Base-by-base conservation (phyloP, 192 early-diverging fungal genomes). In the Umbelopsis sp. region DNA sequence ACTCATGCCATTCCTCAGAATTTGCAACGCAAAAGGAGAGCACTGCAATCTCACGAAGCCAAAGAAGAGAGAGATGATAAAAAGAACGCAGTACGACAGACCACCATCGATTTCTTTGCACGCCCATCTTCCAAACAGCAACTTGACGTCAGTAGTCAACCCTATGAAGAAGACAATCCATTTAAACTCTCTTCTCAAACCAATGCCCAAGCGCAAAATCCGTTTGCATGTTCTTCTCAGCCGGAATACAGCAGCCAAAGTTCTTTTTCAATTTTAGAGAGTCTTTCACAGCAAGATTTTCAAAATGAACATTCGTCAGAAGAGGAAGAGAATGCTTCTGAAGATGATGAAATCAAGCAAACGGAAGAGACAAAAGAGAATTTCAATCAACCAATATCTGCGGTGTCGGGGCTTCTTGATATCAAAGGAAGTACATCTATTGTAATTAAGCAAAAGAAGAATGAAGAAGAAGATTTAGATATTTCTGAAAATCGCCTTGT, bases 31-130 rank as follows among this genome's bases (percentile, higher is more conserved):
- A 62, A 62, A 62, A 22, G 56, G 2, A 62, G 56, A 16, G 56
- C 56, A 14, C 14, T 62, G 56, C 56, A 62, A 62, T 32, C 56
- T 32, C 56, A 31, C n/a, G 56, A 62, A 62, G 56, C 56, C 17
- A 32, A 62, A 62, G 29, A 62, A 16, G 29, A 62, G 26, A 12
- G 31, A 62, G 29, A 62, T 17, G 56, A 62, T 62, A 62, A 62
- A 62, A 62, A 62, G 56, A 62, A 62, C 17, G 56, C 56, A 34
- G 56, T 62, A 7, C 56, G 56, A 17, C 56, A 62, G n/a, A 62
- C 56, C 1, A 62, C 26, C 26, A 62, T 62, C 5, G 56, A 62
- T 34, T 34, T 62, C 17, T 62, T 62, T 31, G 56, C 56, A 2
- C 56, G 56, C 1, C 56, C 56, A 4, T 62, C 56, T 8, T 22